Evolutionary conservation across 495 filamentous ascomycete genomes (phyloP), one percentile per base, ranked within the genome.

Genomic region (Melanomma pulvis-pyrius): DNA sequence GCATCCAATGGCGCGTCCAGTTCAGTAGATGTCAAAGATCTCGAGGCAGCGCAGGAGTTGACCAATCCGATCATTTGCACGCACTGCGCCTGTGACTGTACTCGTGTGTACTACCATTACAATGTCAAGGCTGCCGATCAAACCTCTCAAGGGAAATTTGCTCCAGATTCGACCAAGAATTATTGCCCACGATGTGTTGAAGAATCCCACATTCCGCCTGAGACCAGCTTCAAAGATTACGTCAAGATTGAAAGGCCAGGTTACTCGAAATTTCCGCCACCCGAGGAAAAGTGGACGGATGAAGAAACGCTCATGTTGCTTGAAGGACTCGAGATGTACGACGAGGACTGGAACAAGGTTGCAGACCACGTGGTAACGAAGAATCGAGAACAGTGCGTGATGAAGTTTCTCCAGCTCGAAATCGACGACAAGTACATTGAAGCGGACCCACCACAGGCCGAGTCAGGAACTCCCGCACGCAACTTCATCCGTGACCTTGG

Each of bases 261-360:
- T 7, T 92, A 96, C 76, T 82, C 86, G 2, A 82, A 84, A 1
- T 76, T 89, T n/a, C 79, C 88, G 5, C 92, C 96, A 63, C 84
- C 89, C 22, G 90, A 90, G 3, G 87, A 89, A 25, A 53, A 59
- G 6, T 98, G 94, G 94, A 89, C 89, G 36, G 93, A 98, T 71
- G 86, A 88, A 15, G 94, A 98, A 74, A 84, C 89, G 8, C 83
- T 97, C 12, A 80, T 90, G 30, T 82, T 98, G 13, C 82, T 98
- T 2, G 94, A 98, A 76, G 94, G 86, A 12, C 76, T 98, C 58
- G 94, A 98, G 80, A 82, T 88, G 68, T 93, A 89, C 69, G 92
- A 97, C 67, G 96, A 98, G 30, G 89, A 97, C 77, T 98, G 94
- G 94, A 89, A 91, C 57, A 85, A 89, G 68, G 92, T 98, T 61